A percentile compares a stretch with the other conserved stretches of the same genome.
Conservation (phyloP, 768 basidiomycete genomes). For the Russula compacta region DNA sequence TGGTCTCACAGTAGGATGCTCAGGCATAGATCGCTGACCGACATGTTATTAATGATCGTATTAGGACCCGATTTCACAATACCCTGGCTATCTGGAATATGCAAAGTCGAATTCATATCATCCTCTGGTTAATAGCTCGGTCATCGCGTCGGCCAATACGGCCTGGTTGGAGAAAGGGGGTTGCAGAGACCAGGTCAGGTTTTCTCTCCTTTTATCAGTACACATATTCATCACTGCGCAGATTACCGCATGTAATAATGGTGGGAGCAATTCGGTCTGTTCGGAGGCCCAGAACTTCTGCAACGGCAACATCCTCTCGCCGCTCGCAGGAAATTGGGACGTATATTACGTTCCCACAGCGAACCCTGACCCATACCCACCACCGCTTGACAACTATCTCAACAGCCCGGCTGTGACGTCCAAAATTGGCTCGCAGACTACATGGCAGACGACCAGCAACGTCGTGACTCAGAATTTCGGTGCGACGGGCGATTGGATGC, state of each 20-base stretch:
- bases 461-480: slow-evolving; percentile 41
- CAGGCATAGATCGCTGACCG: background rate
- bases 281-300: slow-evolving; percentile 49
- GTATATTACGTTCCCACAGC: slow-evolving; percentile 41
- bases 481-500: slow-evolving; percentile 51
- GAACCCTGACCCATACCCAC: slow-evolving; percentile 42
- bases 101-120: slow-evolving; percentile 47
- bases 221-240: slow-evolving; percentile 18
- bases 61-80: slow-evolving; percentile 39
- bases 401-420: slow-evolving; percentile 25
- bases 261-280: slow-evolving; percentile 41
- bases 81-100: slow-evolving; percentile 49
- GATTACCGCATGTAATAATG: slow-evolving; percentile 46
- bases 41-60: background rate
- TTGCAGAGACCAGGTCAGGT: slow-evolving; percentile 40
- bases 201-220: background rate
- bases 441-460: slow-evolving; percentile 34
- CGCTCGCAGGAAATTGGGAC: slow-evolving; percentile 38
- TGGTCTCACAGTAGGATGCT: slow-evolving; percentile 42
- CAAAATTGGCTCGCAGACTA: slow-evolving; percentile 37
- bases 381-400: slow-evolving; percentile 30
- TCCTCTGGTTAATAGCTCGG: slow-evolving; percentile 37
- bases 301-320: slow-evolving; percentile 37
- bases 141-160: slow-evolving; percentile 34
- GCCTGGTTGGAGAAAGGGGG: slow-evolving; percentile 37